Evolutionary conservation across 768 basidiomycete genomes (phyloP), one percentile per base, ranked within the genome.

Genomic region (Lanmaoa rubissima): DNA sequence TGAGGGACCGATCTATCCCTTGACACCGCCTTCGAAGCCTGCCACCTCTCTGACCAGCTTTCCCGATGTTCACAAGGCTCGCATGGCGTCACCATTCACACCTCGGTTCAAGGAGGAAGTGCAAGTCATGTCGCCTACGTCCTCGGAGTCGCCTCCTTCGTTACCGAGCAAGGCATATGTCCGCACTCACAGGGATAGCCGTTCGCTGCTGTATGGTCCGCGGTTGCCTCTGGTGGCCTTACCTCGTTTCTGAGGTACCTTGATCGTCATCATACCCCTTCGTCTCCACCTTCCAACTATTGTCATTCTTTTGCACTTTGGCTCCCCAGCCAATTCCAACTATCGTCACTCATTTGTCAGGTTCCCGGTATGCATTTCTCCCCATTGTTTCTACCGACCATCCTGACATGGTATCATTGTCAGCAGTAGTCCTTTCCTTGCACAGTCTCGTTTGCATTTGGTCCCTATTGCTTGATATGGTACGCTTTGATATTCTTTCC

Each of bases 301-400:
- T 43, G 54, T 58, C 63, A 61, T 36, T 65, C 63, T 1, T 65
- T 64, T 57, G 6, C 19, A 53, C 14, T 26, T 16, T 9, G 5
- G 17, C 35, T 50, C 14, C 4, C 19, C 21, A 53, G 55, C 43
- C 42, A 31, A 50, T 48, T 51, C 59, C 55, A 65, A 55, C 51
- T 46, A 54, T 65, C 13, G 54, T 65, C 60, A 48, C 17, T 53
- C 63, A 2, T 61, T 64, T 60, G n/a, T 31, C 19, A n/a, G 9
- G 39, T 31, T 48, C 34, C 32, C 1, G 47, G 62, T 64, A 41
- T 2, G 46, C 21, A 16, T 40, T 32, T 19, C 9, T 14, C 10
- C 49, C 19, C 16, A 3, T n/a, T 14, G 42, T 31, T 14, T 24
- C 14, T 12, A 1, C 11, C 1, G 5, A 9, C 4, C 11, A 0